Evolutionary conservation across 1,284 basidiomycete genomes (phyloP).

Genomic region (Meira nashicola): DNA sequence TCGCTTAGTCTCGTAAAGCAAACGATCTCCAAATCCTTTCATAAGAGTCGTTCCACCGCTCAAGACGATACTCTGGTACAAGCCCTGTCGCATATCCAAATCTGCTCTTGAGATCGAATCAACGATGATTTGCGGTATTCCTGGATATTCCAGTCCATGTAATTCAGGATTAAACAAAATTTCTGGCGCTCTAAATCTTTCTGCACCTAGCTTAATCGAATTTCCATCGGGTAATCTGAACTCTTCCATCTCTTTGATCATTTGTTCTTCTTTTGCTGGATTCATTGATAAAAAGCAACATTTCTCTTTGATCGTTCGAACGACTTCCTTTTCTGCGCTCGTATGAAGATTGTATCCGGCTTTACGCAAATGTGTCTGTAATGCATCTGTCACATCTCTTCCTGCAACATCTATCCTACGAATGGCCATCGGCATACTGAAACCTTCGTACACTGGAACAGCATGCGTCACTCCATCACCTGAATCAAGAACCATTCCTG

Average conservation of each 20-base stretch:
- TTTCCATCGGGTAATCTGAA: constrained; percentile 95
- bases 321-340: constrained; percentile 93
- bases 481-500: constrained; percentile 96
- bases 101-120: constrained; percentile 59
- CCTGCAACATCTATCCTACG: constrained; percentile 92
- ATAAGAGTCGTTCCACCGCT: constrained; percentile 83
- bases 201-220: constrained; percentile 83
- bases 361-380: constrained; percentile 89
- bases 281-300: constrained; percentile 90
- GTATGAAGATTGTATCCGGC: constrained; percentile 92
- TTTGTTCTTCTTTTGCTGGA: constrained; percentile 91
- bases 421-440: constrained; percentile 98
- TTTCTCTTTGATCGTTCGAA: constrained; percentile 96
- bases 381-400: constrained; percentile 87
- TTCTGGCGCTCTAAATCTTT: constrained; percentile 94
- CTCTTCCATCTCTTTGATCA: constrained; percentile 66
- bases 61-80: constrained; percentile 94
- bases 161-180: constrained; percentile 97
- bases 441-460: constrained; percentile 97
- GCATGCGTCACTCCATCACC: constrained; percentile 98
- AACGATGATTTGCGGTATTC: constrained; percentile 79
- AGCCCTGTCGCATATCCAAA: constrained; percentile 80
- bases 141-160: constrained; percentile 90
- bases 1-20: constrained; percentile 93
- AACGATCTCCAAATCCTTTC: constrained; percentile 75